Conservation (phyloP, 1,284 basidiomycete species). For the Naganishia cerealis region DNA sequence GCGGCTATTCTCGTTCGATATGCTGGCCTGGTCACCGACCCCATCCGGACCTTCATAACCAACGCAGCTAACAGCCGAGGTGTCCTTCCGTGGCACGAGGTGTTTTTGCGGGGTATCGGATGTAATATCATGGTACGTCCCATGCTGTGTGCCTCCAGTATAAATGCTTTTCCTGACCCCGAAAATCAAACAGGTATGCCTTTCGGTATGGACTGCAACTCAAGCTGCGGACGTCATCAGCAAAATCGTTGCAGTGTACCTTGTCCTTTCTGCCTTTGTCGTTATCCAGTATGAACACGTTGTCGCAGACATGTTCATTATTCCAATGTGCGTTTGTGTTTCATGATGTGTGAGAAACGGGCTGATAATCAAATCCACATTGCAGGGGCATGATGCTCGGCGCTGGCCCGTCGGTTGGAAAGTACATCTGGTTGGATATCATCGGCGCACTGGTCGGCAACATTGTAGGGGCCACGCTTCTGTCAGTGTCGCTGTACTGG, state of each 20-base stretch:
- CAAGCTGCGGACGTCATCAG: slow-evolving; percentile 25
- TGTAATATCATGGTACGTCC: slow-evolving; percentile 45
- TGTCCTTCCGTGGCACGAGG: slow-evolving; percentile 34
- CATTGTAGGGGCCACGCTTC: slow-evolving; percentile 23
- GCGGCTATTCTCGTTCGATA: slow-evolving; percentile 39
- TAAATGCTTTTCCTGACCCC: not conserved
- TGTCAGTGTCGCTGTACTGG: slow-evolving; percentile 27
- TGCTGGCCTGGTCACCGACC: slow-evolving; percentile 27
- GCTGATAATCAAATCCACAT: not conserved
- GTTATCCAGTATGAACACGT: slow-evolving; percentile 44
- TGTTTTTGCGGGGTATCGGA: slow-evolving; percentile 45
- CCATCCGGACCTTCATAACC: slow-evolving; percentile 27
- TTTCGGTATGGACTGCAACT: slow-evolving; percentile 27
- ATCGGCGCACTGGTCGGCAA: slow-evolving; percentile 30
- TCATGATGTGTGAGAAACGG: not conserved
- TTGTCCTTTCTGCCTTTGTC: slow-evolving; percentile 46
- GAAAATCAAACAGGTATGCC: slow-evolving; percentile 33
- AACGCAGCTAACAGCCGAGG: slow-evolving; percentile 30
- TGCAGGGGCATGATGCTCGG: slow-evolving; percentile 41
- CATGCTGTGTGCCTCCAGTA: slow-evolving; percentile 37
- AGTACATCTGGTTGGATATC: slow-evolving; percentile 32
- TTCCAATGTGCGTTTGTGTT: slow-evolving; percentile 35
- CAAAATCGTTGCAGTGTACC: slow-evolving; percentile 34
- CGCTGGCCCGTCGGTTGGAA: slow-evolving; percentile 25
- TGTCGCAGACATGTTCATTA: slow-evolving; percentile 45